Evolutionary conservation across 2,329 filamentous ascomycete species (phyloP).

Genomic region (Coniochaeta sp.): DNA sequence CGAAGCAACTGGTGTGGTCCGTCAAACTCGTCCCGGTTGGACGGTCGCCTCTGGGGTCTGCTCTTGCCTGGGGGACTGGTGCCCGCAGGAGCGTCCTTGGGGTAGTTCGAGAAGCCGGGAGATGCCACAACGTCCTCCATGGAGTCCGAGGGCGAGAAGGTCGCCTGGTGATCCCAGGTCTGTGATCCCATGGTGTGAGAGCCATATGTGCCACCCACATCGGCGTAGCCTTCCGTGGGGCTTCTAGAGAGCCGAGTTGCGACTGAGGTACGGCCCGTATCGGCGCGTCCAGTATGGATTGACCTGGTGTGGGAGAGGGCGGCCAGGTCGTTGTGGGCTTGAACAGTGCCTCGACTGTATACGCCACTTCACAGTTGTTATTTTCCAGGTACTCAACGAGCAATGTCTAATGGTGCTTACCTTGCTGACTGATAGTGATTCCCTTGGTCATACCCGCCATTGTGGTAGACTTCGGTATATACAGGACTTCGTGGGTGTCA

Average conservation of each 20-base stretch:
- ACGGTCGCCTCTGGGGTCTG: slow-evolving; percentile 56
- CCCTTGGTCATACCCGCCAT: slow-evolving; percentile 21
- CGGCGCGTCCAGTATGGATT: slow-evolving; percentile 23
- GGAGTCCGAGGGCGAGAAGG: slow-evolving; percentile 50
- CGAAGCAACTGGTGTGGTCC: slow-evolving; percentile 78
- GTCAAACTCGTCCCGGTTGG: slow-evolving; percentile 84
- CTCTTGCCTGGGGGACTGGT: slow-evolving; percentile 31
- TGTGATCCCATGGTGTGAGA: slow-evolving; percentile 24
- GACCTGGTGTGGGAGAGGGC: slow-evolving; percentile 26
- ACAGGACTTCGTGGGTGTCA: slow-evolving; percentile 18
- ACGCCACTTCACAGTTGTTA: slow-evolving; percentile 31
- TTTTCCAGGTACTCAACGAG: slow-evolving; percentile 12
- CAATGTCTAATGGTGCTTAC: slow-evolving; percentile 15
- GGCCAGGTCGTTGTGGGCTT: slow-evolving; percentile 24
- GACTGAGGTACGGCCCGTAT: slow-evolving; percentile 29
- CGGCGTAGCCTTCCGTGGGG: slow-evolving; percentile 23
- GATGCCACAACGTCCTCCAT: slow-evolving; percentile 52
- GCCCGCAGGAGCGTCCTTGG: slow-evolving; percentile 38
- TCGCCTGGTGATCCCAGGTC: slow-evolving; percentile 38
- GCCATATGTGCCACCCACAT: slow-evolving; percentile 3
- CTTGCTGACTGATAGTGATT: slow-evolving; percentile 20
- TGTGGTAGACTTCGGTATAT: slow-evolving; percentile 25
- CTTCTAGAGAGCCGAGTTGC: slow-evolving; percentile 34
- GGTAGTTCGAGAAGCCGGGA: slow-evolving; percentile 53
- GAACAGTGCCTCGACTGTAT: slow-evolving; percentile 27